Evolutionary conservation across 2,329 filamentous ascomycete genomes (phyloP), one percentile per base, ranked within the genome.

Genomic region (Ophiostoma montium): DNA sequence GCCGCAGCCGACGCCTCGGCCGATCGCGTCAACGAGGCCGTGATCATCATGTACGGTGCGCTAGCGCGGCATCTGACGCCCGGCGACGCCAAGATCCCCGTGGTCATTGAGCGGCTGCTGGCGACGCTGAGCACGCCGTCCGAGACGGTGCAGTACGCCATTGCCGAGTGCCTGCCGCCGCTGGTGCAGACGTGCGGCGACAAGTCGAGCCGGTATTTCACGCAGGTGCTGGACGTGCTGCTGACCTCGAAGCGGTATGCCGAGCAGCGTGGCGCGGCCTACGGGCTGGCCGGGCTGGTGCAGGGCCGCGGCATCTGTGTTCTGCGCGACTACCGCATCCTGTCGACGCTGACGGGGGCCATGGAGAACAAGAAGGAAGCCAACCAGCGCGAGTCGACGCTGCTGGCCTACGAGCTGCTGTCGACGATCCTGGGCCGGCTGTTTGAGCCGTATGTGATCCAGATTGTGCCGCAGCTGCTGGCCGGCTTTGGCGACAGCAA

Each of bases 1-100:
- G 23, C 4, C 23, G 23, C 23, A 27, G 23, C 80, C 50, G 88
- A 82, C 1, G 80, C 89, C 56, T 78, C 82, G 48, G 82, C 86
- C 16, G 94, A 98, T 64, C 78, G 87, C 52, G 84, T 96, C 54
- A 95, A 95, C 57, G 92, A 98, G 66, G 92, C 94, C 16, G 89
- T 98, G 47, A 89, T 98, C 57, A 92, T 98, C 58, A 83, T 98
- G 63, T 98, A 98, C 59, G 92, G 92, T 62, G 90, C 94, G 47
- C 70, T 98, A 35, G 92, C 89, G 39, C 80, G 86, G 47, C 92
- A 98, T 69, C 69, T 98, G 52, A 78, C 84, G 56, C 67, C 80
- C 8, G 87, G 88, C n/a, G 92, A 98, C 63, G 68, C 79, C 56
- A 89, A 94, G 59, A 78, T 96, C 45, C 87, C 89, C 1, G 80